Base-by-base conservation (phyloP, 2,329 filamentous ascomycete genomes). In the Phialophora chinensis region DNA sequence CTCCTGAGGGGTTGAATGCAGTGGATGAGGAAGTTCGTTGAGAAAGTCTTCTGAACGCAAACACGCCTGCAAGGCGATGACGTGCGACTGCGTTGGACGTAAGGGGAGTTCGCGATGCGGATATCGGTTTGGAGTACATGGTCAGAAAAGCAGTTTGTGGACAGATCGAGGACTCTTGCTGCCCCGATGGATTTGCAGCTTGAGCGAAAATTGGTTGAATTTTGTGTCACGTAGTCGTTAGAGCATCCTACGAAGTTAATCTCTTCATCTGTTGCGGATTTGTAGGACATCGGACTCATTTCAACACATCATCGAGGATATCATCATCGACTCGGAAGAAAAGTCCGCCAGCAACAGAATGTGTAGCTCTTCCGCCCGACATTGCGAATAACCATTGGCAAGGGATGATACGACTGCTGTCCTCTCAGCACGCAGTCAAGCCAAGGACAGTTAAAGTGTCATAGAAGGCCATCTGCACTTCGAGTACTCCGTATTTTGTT, bases 241-340 rank as follows among this genome's bases (percentile, higher is more conserved):
- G 17, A 44, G 38, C 38, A 44, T 7, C 38, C 14, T n/a, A 1
- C 4, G 6, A 44, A 44, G 17, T 44, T 17, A 44, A 44, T 44
- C 38, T n/a, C 17, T 44, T 7, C 38, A 44, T 8, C 6, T 17
- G 35, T 35, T 35, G 33, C 11, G 10, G 33, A 35, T 35, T 33
- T 7, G 35, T 17, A 42, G 35, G 14, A 10, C 14, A 42, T 42
- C 5, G 35, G 35, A 17, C 14, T 42, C 35, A 17, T 14, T 42
- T 4, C 5, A 4, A 17, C 35, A 42, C 12, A 47, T 58, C 35
- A 44, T 58, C 56, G 17, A 50, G 42, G 10, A 60, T 50, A 50
- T 47, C 57, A 60, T 60, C 57, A 47, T 60, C 42, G 27, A 14
- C 8, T 23, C 42, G 27, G 57, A 50, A 60, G 57, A 29, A 4